Conservation (phyloP, 2,329 filamentous ascomycete species). For the Laburnicola sp. region DNA sequence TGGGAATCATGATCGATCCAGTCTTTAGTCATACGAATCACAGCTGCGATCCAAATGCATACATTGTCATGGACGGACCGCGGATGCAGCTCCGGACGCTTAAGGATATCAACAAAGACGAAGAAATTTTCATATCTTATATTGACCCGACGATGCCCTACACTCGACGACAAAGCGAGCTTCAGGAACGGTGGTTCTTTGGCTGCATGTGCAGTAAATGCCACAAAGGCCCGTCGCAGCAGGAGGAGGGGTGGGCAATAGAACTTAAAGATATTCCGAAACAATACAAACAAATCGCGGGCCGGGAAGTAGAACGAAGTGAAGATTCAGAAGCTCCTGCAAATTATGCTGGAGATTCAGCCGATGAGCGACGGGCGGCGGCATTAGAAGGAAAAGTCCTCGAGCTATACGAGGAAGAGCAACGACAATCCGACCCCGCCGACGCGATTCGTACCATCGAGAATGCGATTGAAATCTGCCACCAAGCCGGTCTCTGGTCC, state of each 20-base stretch:
- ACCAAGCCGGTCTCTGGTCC: slow-evolving; percentile 50
- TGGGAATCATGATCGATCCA: slow-evolving; percentile 63
- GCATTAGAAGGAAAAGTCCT: slow-evolving; percentile 33
- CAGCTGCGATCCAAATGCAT: slow-evolving; percentile 63
- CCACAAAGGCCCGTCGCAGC: slow-evolving; percentile 34
- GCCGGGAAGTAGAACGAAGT: slow-evolving; percentile 21
- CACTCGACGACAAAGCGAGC: slow-evolving; percentile 55
- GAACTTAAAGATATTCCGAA: slow-evolving; percentile 32
- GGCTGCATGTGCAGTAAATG: slow-evolving; percentile 60
- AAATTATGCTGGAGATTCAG: slow-evolving; percentile 31
- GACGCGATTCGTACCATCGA: slow-evolving; percentile 43
- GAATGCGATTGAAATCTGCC: slow-evolving; percentile 47
- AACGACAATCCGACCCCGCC: slow-evolving; percentile 25
- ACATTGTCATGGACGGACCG: slow-evolving; percentile 60
- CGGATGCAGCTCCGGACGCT: slow-evolving; percentile 57
- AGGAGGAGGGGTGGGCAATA: slow-evolving; percentile 49
- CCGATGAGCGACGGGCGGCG: slow-evolving; percentile 32
- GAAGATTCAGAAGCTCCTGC: slow-evolving; percentile 21
- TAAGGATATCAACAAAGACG: slow-evolving; percentile 55
- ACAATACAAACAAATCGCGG: slow-evolving; percentile 27
- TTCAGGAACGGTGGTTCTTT: slow-evolving; percentile 62
- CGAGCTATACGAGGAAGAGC: slow-evolving; percentile 27
- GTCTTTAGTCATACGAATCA: slow-evolving; percentile 61
- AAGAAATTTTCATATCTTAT: slow-evolving; percentile 66
- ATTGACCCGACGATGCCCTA: slow-evolving; percentile 60